Evolutionary conservation across 202 grass and related monocot genomes (phyloP).

Genomic region (Elaeis oleifera): DNA sequence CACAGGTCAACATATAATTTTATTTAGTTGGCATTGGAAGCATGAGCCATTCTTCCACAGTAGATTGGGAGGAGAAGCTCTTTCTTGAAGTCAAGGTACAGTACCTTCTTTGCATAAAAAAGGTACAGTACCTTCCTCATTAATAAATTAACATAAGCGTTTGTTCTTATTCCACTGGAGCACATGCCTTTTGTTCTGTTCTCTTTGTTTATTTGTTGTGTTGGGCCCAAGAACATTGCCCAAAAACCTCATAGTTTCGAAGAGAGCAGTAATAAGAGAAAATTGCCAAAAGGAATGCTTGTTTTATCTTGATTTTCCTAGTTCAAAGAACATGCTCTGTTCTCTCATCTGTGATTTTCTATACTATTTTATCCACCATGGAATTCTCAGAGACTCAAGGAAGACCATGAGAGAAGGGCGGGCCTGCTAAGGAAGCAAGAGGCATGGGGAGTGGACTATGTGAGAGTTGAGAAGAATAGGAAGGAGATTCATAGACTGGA

Average conservation of each 20-base stretch:
- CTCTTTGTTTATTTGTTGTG: constrained; percentile 5
- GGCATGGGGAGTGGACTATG: constrained; percentile 28
- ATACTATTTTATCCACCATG: constrained; percentile 15
- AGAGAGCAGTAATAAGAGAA: not conserved
- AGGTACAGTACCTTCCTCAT: not conserved
- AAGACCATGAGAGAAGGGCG: constrained; percentile 55
- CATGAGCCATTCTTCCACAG: constrained; percentile 42
- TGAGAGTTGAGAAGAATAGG: constrained; percentile 52
- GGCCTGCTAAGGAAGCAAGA: constrained; percentile 33
- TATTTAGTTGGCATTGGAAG: constrained; percentile 8
- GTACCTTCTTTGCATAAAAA: not conserved
- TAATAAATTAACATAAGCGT: not conserved
- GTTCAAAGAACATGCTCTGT: not conserved
- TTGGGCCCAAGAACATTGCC: not conserved
- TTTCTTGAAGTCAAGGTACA: constrained; percentile 78
- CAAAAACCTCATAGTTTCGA: not conserved
- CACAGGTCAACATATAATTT: no score
- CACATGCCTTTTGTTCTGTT: constrained; percentile 1
- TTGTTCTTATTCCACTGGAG: not conserved
- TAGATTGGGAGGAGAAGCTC: constrained; percentile 89
- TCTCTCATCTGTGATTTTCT: not conserved
- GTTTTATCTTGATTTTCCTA: not conserved
- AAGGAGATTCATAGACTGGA: constrained; percentile 36
- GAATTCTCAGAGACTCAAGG: constrained; percentile 60
- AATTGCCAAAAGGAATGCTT: not conserved